Evolutionary conservation across 2,329 filamentous ascomycete genomes (phyloP).

Genomic region (Pseudocercospora musae): DNA sequence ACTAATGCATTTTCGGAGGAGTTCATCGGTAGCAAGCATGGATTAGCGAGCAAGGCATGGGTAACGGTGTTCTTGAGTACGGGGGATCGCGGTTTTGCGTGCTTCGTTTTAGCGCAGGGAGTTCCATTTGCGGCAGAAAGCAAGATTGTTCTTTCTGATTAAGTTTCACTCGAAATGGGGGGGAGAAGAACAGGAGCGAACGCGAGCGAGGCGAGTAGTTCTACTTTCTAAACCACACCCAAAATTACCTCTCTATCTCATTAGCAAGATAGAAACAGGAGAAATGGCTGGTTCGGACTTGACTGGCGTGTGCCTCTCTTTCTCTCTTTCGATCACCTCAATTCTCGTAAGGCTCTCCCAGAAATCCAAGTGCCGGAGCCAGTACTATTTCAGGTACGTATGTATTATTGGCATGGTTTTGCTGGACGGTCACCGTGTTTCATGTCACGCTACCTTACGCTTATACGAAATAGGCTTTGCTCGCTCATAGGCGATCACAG

Average conservation of each 20-base stretch:
- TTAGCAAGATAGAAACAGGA: background rate
- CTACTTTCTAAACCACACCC: background rate
- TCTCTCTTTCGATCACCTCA: background rate
- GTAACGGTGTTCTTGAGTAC: background rate
- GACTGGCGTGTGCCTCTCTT: too few relatives aligned
- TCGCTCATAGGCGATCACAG: too few relatives aligned
- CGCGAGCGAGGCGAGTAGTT: background rate
- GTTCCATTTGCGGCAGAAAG: background rate
- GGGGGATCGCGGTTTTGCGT: background rate
- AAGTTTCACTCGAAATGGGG: background rate
- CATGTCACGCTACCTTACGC: background rate
- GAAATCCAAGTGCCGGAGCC: background rate
- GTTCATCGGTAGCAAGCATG: constrained; percentile 1
- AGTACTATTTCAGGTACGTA: background rate
- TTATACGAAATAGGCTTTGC: background rate
- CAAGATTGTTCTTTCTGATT: background rate
- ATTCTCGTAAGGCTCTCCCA: background rate
- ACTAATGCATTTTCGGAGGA: constrained; percentile 4
- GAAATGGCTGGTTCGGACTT: background rate
- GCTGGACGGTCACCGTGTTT: background rate
- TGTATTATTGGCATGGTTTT: background rate
- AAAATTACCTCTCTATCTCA: background rate
- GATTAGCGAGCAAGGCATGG: background rate
- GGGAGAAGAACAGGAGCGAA: background rate
- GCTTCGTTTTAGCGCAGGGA: constrained; percentile 3